Base-by-base conservation (phyloP, 2,329 filamentous ascomycete species). In the Aspergillus eucalypticola region DNA sequence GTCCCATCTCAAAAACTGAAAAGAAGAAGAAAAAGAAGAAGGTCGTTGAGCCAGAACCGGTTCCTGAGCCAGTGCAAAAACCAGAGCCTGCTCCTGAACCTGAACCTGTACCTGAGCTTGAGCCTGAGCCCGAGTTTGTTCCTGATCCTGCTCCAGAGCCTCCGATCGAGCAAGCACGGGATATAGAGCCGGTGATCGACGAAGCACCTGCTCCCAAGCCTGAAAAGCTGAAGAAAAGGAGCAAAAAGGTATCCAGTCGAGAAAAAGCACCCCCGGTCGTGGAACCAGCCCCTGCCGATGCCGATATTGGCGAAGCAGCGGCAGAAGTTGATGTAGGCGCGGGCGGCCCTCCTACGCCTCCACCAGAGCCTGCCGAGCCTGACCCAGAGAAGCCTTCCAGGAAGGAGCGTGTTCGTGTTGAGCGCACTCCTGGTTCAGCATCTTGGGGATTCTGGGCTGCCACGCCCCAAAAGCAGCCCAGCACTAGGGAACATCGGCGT, bases 381-480 rank as follows among this genome's bases (percentile, higher is more conserved):
- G 86, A 68, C 8, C 66, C 82, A 11, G 86, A 82, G 61, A 86
- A 84, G 55, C 73, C 81, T 4, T 82, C 82, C 3, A 91, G 87
- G 76, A 96, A 90, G 73, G 90, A 96, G 64, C 89, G 92, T 13
- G 80, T 89, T 27, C 91, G 89, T 70, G 86, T 92, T 64, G 90
- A 87, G 67, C 90, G 91, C 60, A 88, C 90, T 39, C 83, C 85
- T 60, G 83, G 82, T 38, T 77, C 76, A n/a, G 81, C 85, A 11
- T 87, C 89, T 29, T 95, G 92, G 91, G 89, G 88, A 38, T 86
- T 87, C 73, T 94, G 90, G 90, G 86, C 84, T 17, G 83, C 86
- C 15, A 79, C 83, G 3, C 76, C 82, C 19, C 70, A 79, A 4
- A 80, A 77, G 64, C 82, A 80, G 65, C 71, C 81, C 21, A 67